These are phyloP conservation scores for Ophiostoma novo-ulmi DNA, from an alignment of 2,329 filamentous ascomycete genomes.

Conservation along the genomic window DNA sequence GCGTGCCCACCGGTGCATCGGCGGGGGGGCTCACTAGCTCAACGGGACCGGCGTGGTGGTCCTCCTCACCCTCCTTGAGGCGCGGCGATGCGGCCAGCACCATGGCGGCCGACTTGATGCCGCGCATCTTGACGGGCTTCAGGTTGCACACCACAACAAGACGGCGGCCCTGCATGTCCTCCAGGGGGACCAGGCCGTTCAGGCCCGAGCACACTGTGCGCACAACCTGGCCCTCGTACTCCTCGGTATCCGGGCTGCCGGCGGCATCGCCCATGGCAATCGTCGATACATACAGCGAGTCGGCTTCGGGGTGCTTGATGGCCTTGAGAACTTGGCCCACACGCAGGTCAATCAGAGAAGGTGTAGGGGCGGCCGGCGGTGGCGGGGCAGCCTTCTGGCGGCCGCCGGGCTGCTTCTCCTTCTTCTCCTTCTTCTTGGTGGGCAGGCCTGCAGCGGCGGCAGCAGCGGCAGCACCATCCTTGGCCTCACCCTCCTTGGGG, in stretches of 20 bases:
- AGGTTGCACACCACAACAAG: conserved; percentile 95
- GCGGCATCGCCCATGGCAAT: conserved; percentile 88
- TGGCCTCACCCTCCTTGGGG: conserved; percentile 4
- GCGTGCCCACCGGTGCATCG: conserved; percentile 73
- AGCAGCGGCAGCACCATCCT: conserved; percentile 32
- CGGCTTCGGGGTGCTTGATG: conserved; percentile 90
- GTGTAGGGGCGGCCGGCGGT: conserved; percentile 74
- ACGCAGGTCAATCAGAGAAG: conserved; percentile 84
- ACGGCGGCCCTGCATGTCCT: conserved; percentile 95
- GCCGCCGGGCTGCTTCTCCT: conserved; percentile 64
- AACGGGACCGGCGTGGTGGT: conserved; percentile 82
- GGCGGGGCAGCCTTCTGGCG: conserved; percentile 57
- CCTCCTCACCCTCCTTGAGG: conserved; percentile 68
- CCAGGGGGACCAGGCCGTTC: conserved; percentile 85
- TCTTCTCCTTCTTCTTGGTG: conserved; percentile 73
- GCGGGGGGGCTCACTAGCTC: conserved; percentile 84
- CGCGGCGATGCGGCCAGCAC: conserved; percentile 90
- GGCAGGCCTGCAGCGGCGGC: conserved; percentile 31
- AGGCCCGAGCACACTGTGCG: conserved; percentile 96
- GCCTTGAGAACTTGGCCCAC: conserved; percentile 97
- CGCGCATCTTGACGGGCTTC: conserved; percentile 98
- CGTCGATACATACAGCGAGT: conserved; percentile 91
- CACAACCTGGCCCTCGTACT: conserved; percentile 85
- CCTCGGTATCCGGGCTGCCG: conserved; percentile 80
- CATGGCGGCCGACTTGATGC: conserved; percentile 74